phyloP scores from a whole-genome alignment of 2,329 filamentous ascomycete species.

The Beauveria sp. region DNA sequence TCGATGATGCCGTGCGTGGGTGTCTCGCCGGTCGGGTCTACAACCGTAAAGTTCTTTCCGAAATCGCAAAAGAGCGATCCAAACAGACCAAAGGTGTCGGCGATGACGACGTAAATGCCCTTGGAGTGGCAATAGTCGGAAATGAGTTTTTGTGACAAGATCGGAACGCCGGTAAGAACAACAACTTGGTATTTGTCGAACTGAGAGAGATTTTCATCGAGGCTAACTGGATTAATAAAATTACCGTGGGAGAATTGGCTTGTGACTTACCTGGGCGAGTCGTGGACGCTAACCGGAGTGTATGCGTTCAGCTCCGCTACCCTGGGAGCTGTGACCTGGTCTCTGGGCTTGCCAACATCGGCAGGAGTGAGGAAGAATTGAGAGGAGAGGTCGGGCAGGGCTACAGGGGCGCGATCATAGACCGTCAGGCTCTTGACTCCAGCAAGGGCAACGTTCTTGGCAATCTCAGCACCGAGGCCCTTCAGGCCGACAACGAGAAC shows the following conservation, averaged over 20 bases:
- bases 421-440: conserved; percentile 96
- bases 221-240: conserved; percentile 33
- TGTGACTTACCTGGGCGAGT: conserved; percentile 41
- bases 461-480: conserved; percentile 93
- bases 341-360: conserved; percentile 89
- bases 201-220: conserved; percentile 69
- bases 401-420: conserved; percentile 78
- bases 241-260: no score
- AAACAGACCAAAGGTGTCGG: conserved; percentile 89
- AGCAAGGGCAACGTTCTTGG: conserved; percentile 96
- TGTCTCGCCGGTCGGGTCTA: conserved; percentile 86
- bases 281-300: conserved; percentile 77
- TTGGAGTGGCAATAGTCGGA: conserved; percentile 93
- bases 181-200: conserved; percentile 90
- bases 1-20: conserved; percentile 83
- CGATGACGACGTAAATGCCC: conserved; percentile 80
- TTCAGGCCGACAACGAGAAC: conserved; percentile 87
- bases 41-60: conserved; percentile 83
- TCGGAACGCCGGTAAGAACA: conserved; percentile 76
- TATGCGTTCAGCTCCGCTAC: conserved; percentile 96
- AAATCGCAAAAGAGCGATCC: conserved; percentile 97
- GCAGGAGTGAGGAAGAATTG: conserved; percentile 90
- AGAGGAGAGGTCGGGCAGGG: conserved; percentile 83
- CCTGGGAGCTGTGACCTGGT: conserved; percentile 76
- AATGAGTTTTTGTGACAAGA: conserved; percentile 74